Conservation (phyloP, 2,329 filamentous ascomycete genomes). For the Cladosporium sp. region DNA sequence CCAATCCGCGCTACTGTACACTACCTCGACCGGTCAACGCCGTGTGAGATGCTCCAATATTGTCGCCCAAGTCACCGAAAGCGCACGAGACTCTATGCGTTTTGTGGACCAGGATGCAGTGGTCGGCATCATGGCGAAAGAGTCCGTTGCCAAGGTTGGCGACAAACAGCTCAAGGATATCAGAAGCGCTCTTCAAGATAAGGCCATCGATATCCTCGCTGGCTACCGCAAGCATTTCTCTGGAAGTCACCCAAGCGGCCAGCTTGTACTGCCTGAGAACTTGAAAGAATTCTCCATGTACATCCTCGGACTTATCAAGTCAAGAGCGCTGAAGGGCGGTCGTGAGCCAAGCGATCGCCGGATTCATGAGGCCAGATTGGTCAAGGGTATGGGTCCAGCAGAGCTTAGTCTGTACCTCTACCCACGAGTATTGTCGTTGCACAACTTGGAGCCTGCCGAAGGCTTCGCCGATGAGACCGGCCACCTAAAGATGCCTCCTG, state of each 20-base stretch:
- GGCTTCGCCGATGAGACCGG: constrained; percentile 92
- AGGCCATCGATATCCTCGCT: constrained; percentile 86
- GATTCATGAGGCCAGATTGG: constrained; percentile 85
- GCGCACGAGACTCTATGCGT: constrained; percentile 77
- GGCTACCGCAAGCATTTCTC: constrained; percentile 91
- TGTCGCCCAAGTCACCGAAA: constrained; percentile 86
- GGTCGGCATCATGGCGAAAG: constrained; percentile 82
- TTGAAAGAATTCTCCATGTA: constrained; percentile 98
- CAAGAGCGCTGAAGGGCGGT: constrained; percentile 85
- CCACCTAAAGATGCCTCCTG: constrained; percentile 76
- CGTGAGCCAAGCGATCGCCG: constrained; percentile 86
- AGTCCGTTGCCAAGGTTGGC: constrained; percentile 77
- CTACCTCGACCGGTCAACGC: constrained; percentile 81
- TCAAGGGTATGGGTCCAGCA: constrained; percentile 78
- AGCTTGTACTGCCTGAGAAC: constrained; percentile 91
- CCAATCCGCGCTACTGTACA: constrained; percentile 91
- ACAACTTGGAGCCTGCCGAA: constrained; percentile 81
- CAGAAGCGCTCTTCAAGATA: constrained; percentile 76
- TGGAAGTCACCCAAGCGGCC: constrained; percentile 78
- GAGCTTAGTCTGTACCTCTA: constrained; percentile 93
- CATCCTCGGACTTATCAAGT: constrained; percentile 84
- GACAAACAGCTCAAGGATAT: constrained; percentile 79
- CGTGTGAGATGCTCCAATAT: constrained; percentile 90
- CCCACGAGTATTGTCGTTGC: constrained; percentile 84
- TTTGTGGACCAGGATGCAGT: constrained; percentile 96